phyloP scores from a whole-genome alignment of 2,329 filamentous ascomycete species.

The Diaporthe batatas region DNA sequence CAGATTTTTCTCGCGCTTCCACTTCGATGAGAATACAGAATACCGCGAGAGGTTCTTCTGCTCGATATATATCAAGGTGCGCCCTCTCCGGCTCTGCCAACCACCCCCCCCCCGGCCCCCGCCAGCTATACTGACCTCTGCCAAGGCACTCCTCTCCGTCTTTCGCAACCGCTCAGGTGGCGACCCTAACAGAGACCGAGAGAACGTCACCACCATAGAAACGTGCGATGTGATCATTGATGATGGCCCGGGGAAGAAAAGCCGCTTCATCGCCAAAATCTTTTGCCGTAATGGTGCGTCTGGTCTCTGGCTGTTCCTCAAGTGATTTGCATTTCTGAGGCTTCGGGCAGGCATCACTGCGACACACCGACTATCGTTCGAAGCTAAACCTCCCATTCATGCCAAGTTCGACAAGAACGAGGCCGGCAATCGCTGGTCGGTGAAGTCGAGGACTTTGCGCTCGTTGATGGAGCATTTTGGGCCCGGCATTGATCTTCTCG shows the following conservation, averaged over 20 bases:
- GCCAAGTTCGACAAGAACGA: constrained; percentile 79
- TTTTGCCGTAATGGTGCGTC: constrained; percentile 76
- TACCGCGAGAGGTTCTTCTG: constrained; percentile 77
- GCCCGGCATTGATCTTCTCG: constrained; percentile 83
- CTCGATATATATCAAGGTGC: constrained; percentile 78
- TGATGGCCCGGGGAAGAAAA: constrained; percentile 78
- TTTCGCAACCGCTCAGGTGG: constrained; percentile 75
- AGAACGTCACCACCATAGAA: constrained; percentile 79
- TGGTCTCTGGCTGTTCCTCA: neutral
- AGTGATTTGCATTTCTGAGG: constrained; percentile 12
- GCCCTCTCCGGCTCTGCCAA: constrained; percentile 1
- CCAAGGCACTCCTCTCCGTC: constrained; percentile 76
- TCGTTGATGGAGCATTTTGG: constrained; percentile 87
- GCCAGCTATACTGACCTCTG: constrained; percentile 14
- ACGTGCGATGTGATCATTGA: constrained; percentile 81
- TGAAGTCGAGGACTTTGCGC: constrained; percentile 77
- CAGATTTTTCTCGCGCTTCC: constrained; percentile 80
- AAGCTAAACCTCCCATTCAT: constrained; percentile 79
- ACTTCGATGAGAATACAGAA: constrained; percentile 68
- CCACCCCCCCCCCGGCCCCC: constrained; percentile 30
- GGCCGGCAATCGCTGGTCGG: constrained; percentile 78
- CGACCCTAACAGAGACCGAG: constrained; percentile 69
- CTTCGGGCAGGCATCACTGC: constrained; percentile 73
- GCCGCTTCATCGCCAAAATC: constrained; percentile 80
- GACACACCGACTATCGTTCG: constrained; percentile 82